Percentiles rank a stretch among this genome's conserved stretches.
Conservation (phyloP, 202 grass and related monocot genomes). For the Bolboschoenoplectus hybrid region DNA sequence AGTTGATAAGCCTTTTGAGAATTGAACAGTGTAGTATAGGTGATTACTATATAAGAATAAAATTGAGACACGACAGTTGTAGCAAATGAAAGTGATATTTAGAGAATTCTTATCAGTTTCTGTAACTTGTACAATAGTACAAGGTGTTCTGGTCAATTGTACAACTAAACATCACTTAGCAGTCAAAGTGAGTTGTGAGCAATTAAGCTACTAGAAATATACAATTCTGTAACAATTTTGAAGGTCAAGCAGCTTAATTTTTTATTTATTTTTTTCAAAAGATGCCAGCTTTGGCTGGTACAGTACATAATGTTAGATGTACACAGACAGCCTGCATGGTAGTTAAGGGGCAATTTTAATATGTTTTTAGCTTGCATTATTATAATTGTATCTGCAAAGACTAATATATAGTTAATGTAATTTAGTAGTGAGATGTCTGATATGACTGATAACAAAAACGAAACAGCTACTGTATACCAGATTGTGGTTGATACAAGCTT, state of each 20-base stretch:
- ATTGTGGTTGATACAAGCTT: background rate
- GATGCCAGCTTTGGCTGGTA: background rate
- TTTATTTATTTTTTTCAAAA: background rate
- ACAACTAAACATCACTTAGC: background rate
- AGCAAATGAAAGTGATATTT: conserved; percentile 26
- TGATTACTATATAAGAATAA: background rate
- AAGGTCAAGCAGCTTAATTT: background rate
- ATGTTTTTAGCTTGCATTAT: background rate
- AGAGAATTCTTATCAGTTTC: conserved; percentile 20
- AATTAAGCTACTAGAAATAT: background rate
- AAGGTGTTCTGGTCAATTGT: background rate
- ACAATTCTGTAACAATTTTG: background rate
- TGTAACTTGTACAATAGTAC: conserved; percentile 9
- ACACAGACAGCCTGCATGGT: background rate
- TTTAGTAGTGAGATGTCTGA: background rate
- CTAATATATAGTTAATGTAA: background rate
- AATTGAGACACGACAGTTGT: background rate
- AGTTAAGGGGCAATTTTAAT: background rate
- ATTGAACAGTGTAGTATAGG: background rate
- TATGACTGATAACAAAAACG: background rate
- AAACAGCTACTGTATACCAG: background rate
- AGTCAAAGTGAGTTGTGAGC: background rate
- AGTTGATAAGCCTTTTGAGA: conserved; percentile 32
- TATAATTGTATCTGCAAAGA: background rate
- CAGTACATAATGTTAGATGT: background rate